These are phyloP conservation scores for Penicillium sp. DNA, from an alignment of 2,329 filamentous ascomycete species.

Conservation along the genomic window DNA sequence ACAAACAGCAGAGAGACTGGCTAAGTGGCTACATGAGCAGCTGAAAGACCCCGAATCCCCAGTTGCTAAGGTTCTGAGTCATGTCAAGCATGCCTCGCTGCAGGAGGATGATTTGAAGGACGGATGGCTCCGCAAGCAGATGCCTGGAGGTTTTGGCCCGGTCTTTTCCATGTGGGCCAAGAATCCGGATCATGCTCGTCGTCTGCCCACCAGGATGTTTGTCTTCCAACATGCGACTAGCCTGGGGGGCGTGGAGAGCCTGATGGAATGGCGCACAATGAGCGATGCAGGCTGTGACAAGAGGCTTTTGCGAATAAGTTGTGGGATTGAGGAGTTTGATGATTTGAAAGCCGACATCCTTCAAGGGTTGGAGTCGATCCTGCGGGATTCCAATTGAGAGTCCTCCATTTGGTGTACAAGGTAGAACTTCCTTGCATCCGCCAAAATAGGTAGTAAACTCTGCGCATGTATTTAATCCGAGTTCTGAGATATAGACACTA, in stretches of 20 bases:
- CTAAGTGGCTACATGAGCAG: slow-evolving; percentile 64
- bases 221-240: slow-evolving; percentile 95
- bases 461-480: too few species aligned
- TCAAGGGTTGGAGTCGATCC: slow-evolving; percentile 6
- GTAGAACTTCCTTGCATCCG: too few species aligned
- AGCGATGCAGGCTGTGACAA: slow-evolving; percentile 70
- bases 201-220: slow-evolving; percentile 70
- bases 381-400: not conserved
- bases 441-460: too few species aligned
- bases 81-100: slow-evolving; percentile 75
- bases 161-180: slow-evolving; percentile 75
- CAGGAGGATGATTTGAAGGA: slow-evolving; percentile 56
- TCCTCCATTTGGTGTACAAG: too few species aligned
- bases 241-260: slow-evolving; percentile 85
- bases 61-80: slow-evolving; percentile 55
- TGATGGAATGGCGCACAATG: slow-evolving; percentile 96
- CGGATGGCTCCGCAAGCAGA: slow-evolving; percentile 75
- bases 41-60: slow-evolving; percentile 38
- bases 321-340: slow-evolving; percentile 67
- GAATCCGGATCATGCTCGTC: slow-evolving; percentile 58
- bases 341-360: slow-evolving; percentile 12
- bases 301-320: slow-evolving; percentile 72
- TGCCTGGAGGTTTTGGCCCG: slow-evolving; percentile 85
- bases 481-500: too few species aligned
- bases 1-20: slow-evolving; percentile 64